phyloP scores from a whole-genome alignment of 2,329 filamentous ascomycete species.

The Pseudogymnoascus sp. region DNA sequence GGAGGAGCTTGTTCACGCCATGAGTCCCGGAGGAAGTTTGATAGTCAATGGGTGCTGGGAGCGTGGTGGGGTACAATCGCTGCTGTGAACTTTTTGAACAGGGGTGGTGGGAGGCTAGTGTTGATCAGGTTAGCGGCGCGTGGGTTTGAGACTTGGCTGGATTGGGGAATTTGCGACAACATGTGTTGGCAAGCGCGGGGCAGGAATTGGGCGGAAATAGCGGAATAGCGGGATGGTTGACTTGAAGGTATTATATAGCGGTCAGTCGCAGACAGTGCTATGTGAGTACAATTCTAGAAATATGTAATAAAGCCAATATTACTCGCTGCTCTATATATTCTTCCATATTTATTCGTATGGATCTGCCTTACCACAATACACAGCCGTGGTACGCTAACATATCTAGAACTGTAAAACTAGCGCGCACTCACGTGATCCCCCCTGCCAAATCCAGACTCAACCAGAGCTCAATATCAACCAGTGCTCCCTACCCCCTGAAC shows the following conservation, averaged over 20 bases:
- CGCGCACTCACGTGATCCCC: not conserved
- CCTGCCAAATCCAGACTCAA: not conserved
- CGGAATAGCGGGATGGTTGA: not conserved
- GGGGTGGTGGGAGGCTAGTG: not conserved
- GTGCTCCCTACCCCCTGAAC: not conserved
- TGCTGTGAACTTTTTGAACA: slow-evolving; percentile 3
- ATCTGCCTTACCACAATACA: not conserved
- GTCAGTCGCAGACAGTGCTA: not conserved
- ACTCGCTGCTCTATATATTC: not conserved
- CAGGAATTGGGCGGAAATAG: not conserved
- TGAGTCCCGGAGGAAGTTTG: not conserved
- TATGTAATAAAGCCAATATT: not conserved
- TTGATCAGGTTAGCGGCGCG: not conserved
- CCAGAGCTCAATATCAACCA: not conserved
- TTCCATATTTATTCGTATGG: not conserved
- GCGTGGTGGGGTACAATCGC: not conserved
- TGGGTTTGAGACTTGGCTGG: not conserved
- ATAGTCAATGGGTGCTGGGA: not conserved
- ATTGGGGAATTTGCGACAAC: not conserved
- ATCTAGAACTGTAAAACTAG: not conserved
- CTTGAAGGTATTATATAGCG: not conserved
- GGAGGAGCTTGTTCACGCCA: not conserved
- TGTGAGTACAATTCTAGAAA: not conserved
- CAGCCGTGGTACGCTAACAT: not conserved
- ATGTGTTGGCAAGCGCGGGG: not conserved